phyloP scores from a whole-genome alignment of 1,284 basidiomycete genomes.

The Pisolithus thermaeus region DNA sequence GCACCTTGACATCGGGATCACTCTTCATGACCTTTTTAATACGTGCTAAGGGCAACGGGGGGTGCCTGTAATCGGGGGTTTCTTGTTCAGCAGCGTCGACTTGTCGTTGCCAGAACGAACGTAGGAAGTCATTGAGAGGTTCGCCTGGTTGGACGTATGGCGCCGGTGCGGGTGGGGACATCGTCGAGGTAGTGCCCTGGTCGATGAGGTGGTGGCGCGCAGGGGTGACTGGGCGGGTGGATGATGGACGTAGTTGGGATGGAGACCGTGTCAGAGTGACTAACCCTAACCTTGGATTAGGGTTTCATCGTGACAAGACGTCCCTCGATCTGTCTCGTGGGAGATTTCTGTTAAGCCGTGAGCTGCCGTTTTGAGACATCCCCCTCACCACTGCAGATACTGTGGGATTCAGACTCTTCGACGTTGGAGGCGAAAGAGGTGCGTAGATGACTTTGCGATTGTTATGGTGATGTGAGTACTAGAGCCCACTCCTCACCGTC shows the following conservation, averaged over 20 bases:
- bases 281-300: slow-evolving; percentile 24
- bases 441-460: too few relatives aligned
- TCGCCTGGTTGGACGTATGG: slow-evolving; percentile 69
- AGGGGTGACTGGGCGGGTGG: slow-evolving; percentile 11
- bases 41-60: slow-evolving; percentile 80
- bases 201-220: slow-evolving; percentile 11
- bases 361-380: too few relatives aligned
- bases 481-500: too few relatives aligned
- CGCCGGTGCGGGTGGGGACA: slow-evolving; percentile 37
- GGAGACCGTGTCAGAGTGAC: neutral
- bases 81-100: slow-evolving; percentile 76
- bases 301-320: slow-evolving; percentile 6
- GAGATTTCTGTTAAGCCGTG: too few relatives aligned
- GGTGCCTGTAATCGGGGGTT: slow-evolving; percentile 79
- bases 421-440: too few relatives aligned
- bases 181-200: slow-evolving; percentile 1
- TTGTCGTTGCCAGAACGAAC: slow-evolving; percentile 81
- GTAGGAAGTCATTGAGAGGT: slow-evolving; percentile 69
- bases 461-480: too few relatives aligned
- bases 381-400: too few relatives aligned
- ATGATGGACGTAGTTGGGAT: neutral
- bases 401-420: too few relatives aligned
- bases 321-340: neutral
- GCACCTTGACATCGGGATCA: slow-evolving; percentile 90
- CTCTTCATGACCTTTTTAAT: slow-evolving; percentile 99